Conservation (phyloP, 2,329 filamentous ascomycete species). For the Phialophora verrucosa region DNA sequence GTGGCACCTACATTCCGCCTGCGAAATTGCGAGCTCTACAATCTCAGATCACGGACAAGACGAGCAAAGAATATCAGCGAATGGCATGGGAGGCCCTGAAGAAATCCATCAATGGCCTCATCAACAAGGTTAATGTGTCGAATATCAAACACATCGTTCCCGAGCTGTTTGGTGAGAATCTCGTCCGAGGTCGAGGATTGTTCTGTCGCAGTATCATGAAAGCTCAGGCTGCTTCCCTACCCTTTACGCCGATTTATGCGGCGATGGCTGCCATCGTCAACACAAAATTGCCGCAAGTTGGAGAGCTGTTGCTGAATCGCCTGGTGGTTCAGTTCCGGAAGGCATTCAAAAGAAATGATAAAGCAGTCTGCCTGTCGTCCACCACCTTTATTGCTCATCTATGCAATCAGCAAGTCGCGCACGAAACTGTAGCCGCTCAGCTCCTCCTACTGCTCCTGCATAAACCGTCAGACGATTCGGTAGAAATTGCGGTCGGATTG, state of each 20-base stretch:
- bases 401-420: conserved; percentile 93
- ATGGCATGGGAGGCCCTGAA: conserved; percentile 99
- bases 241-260: conserved; percentile 95
- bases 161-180: conserved; percentile 92
- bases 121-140: conserved; percentile 98
- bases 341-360: conserved; percentile 94
- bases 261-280: conserved; percentile 97
- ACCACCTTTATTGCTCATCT: conserved; percentile 95
- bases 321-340: conserved; percentile 93
- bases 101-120: conserved; percentile 97
- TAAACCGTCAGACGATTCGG: conserved; percentile 95
- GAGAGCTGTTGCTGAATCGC: conserved; percentile 84
- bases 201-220: conserved; percentile 99
- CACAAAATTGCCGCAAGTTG: conserved; percentile 93
- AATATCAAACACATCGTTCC: conserved; percentile 99
- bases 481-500: conserved; percentile 94
- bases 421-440: conserved; percentile 91
- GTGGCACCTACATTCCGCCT: conserved; percentile 94
- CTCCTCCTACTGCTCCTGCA: conserved; percentile 89
- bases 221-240: conserved; percentile 91
- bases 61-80: conserved; percentile 94
- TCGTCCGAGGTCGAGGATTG: conserved; percentile 86
- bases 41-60: conserved; percentile 95
- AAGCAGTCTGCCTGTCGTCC: conserved; percentile 89
- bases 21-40: conserved; percentile 88